Percentiles rank a stretch among this genome's conserved stretches.
Evolutionary conservation across 768 basidiomycete genomes (phyloP).

Genomic region (Tricholoma sp.): DNA sequence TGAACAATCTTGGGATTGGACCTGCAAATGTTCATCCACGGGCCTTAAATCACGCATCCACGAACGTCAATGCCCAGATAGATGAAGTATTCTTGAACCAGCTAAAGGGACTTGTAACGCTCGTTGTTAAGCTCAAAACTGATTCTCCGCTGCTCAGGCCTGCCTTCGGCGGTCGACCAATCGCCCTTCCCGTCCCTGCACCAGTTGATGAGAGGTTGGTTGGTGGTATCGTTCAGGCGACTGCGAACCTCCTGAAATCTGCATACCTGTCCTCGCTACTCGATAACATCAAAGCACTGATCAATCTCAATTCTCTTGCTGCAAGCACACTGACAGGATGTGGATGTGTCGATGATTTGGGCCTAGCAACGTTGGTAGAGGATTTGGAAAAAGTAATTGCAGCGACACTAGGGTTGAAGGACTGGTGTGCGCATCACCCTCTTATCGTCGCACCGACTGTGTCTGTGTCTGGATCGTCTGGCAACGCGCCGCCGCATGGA

Average conservation of each 20-base stretch:
- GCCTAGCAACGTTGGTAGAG: slow-evolving; percentile 4
- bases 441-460: neutral
- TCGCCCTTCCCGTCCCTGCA: neutral
- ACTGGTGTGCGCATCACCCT: slow-evolving; percentile 11
- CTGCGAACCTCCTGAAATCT: slow-evolving; percentile 11
- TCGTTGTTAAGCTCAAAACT: slow-evolving; percentile 6
- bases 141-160: slow-evolving; percentile 4
- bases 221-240: slow-evolving; percentile 9
- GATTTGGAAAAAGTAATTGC: slow-evolving; percentile 5
- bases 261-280: slow-evolving; percentile 4
- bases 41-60: neutral
- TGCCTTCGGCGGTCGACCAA: neutral
- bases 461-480: neutral
- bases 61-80: neutral
- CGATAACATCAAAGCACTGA: slow-evolving; percentile 6
- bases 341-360: slow-evolving; percentile 6
- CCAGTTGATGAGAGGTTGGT: slow-evolving; percentile 10
- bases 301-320: slow-evolving; percentile 1
- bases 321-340: slow-evolving; percentile 8
- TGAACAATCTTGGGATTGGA: slow-evolving; percentile 20
- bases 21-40: neutral
- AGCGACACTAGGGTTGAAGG: slow-evolving; percentile 4
- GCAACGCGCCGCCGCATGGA: neutral
- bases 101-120: slow-evolving; percentile 5
- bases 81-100: slow-evolving; percentile 5